Percentiles rank a stretch among this genome's conserved stretches.
phyloP scores from a whole-genome alignment of 768 basidiomycete species.

The Boletus sensibilis region DNA sequence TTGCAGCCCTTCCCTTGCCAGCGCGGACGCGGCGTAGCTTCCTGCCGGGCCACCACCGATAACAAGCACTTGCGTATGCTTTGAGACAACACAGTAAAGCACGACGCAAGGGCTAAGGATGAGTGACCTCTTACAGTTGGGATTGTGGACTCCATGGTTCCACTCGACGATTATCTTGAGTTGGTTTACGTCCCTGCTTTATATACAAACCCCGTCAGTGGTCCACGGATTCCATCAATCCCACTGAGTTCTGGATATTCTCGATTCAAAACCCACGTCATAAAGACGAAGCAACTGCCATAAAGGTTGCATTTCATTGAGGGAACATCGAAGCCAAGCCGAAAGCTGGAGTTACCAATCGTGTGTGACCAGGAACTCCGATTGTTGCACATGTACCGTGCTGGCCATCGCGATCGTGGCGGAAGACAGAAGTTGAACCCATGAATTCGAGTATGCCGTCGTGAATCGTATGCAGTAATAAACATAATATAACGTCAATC shows the following conservation, averaged over 20 bases:
- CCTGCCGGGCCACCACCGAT: constrained; percentile 63
- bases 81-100: background rate
- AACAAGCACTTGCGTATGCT: constrained; percentile 40
- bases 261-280: background rate
- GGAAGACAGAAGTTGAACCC: background rate
- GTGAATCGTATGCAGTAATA: constrained; percentile 1
- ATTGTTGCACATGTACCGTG: background rate
- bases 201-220: background rate
- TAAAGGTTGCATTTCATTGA: background rate
- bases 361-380: background rate
- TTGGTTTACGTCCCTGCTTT: background rate
- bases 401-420: background rate
- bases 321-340: constrained; percentile 5
- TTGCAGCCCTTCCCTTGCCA: constrained; percentile 57
- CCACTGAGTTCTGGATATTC: background rate
- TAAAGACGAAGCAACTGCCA: background rate
- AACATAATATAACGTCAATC: constrained; percentile 42
- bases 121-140: constrained; percentile 23
- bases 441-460: constrained; percentile 1
- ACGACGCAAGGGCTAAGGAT: background rate
- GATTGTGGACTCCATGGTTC: constrained; percentile 13
- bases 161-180: background rate
- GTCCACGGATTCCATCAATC: background rate
- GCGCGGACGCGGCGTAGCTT: constrained; percentile 51
- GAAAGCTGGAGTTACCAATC: background rate